These are phyloP conservation scores for Monosporozyma aquatica DNA, from an alignment of 805 yeast genomes.

Conservation along the genomic window DNA sequence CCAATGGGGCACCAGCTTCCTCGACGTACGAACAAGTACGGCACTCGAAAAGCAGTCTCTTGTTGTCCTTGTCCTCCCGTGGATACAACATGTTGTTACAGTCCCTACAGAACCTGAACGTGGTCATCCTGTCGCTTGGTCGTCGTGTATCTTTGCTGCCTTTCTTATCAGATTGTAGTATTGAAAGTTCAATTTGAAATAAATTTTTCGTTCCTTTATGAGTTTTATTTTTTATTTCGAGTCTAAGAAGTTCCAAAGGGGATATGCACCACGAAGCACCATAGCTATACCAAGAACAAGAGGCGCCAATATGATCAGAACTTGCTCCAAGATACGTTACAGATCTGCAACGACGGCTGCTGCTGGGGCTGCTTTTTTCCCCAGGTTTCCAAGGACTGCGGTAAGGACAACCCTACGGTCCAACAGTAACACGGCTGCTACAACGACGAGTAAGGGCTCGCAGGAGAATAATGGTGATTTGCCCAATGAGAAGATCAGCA, in stretches of 20 bases:
- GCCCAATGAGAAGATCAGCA: constrained; percentile 41
- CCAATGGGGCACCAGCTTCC: constrained; percentile 77
- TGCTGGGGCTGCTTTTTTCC: too few relatives aligned
- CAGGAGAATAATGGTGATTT: constrained; percentile 46
- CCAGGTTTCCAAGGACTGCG: too few relatives aligned
- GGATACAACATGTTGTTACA: constrained; percentile 98
- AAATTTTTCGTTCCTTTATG: background rate
- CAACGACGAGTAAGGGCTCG: constrained; percentile 1
- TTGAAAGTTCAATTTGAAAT: background rate
- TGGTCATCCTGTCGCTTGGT: constrained; percentile 48
- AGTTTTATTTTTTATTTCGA: too few relatives aligned
- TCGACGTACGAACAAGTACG: constrained; percentile 93
- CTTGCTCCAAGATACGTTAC: too few relatives aligned
- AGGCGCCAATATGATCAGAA: background rate
- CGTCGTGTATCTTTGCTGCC: background rate
- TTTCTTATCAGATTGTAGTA: background rate
- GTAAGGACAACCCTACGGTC: background rate
- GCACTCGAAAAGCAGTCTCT: constrained; percentile 73
- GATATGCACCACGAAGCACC: background rate
- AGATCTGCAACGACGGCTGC: too few relatives aligned
- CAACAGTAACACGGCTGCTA: constrained; percentile 1
- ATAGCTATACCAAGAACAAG: too few relatives aligned
- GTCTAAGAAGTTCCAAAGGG: background rate
- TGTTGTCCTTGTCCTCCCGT: constrained; percentile 76
- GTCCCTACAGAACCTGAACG: constrained; percentile 91